Conservation (phyloP, 495 filamentous ascomycete species). For the Neurospora pannonica region DNA sequence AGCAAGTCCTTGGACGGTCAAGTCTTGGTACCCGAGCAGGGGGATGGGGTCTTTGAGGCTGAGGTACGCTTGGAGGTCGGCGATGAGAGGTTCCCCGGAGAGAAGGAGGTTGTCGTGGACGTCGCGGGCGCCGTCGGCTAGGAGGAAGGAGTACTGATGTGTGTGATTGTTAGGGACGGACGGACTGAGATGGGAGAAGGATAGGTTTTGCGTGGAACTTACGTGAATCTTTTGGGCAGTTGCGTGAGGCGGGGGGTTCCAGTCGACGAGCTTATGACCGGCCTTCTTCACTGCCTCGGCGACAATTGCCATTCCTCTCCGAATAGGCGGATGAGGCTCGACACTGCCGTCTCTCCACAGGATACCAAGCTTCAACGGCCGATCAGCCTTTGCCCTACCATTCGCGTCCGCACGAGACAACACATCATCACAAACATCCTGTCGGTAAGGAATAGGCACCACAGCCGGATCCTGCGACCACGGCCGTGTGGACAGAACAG, state of each 20-base stretch:
- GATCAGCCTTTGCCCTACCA: neutral
- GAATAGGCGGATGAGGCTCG: constrained; percentile 43
- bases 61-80: neutral
- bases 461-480: constrained; percentile 21
- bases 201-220: neutral
- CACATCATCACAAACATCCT: constrained; percentile 9
- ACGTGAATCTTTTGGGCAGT: constrained; percentile 26
- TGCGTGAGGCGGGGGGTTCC: constrained; percentile 32
- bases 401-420: constrained; percentile 4
- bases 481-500: constrained; percentile 15
- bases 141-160: constrained; percentile 20
- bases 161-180: too few relatives aligned
- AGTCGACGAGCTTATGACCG: constrained; percentile 31
- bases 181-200: neutral
- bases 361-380: constrained; percentile 38
- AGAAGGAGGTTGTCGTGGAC: constrained; percentile 28
- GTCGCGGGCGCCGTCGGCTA: constrained; percentile 31
- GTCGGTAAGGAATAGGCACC: constrained; percentile 22
- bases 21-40: constrained; percentile 25
- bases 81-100: constrained; percentile 37
- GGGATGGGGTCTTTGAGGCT: constrained; percentile 28
- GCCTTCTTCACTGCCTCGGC: constrained; percentile 23
- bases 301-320: constrained; percentile 30
- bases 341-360: constrained; percentile 47
- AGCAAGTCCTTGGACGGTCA: constrained; percentile 14